Conservation (phyloP, 441 rosid genomes). For the Sinapis alba region DNA sequence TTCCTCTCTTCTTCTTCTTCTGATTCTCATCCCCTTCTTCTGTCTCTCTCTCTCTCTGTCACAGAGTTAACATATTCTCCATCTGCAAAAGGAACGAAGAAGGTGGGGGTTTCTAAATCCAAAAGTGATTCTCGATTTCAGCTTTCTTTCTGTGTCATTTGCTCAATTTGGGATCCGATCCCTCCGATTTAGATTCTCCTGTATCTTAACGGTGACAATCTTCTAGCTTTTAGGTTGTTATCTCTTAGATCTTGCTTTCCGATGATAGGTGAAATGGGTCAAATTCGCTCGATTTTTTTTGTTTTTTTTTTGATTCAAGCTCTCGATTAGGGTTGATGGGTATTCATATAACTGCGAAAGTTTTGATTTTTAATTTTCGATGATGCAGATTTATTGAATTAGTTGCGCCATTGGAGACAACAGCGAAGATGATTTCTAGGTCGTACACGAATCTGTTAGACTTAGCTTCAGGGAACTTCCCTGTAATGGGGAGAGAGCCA, state of each 20-base stretch:
- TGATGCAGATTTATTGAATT: conserved; percentile 27
- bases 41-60: background rate
- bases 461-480: conserved; percentile 59
- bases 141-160: background rate
- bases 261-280: background rate
- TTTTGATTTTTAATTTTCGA: background rate
- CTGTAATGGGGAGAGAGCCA: conserved; percentile 46
- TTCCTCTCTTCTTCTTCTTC: background rate
- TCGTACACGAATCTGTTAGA: conserved; percentile 56
- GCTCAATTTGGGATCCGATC: background rate
- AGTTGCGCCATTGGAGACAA: conserved; percentile 14
- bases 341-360: background rate
- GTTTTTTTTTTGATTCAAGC: background rate
- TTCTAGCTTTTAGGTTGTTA: background rate
- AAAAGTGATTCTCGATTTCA: background rate
- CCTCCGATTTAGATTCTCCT: background rate
- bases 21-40: background rate
- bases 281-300: background rate
- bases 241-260: background rate
- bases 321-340: conserved; percentile 1
- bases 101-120: background rate
- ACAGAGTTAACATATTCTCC: background rate
- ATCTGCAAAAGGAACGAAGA: background rate
- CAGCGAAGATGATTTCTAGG: conserved; percentile 53
- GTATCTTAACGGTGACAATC: background rate